A percentile compares a stretch with the other conserved stretches of the same genome.
phyloP scores from a whole-genome alignment of 306 rosid genomes.

The Parietaria judaica region DNA sequence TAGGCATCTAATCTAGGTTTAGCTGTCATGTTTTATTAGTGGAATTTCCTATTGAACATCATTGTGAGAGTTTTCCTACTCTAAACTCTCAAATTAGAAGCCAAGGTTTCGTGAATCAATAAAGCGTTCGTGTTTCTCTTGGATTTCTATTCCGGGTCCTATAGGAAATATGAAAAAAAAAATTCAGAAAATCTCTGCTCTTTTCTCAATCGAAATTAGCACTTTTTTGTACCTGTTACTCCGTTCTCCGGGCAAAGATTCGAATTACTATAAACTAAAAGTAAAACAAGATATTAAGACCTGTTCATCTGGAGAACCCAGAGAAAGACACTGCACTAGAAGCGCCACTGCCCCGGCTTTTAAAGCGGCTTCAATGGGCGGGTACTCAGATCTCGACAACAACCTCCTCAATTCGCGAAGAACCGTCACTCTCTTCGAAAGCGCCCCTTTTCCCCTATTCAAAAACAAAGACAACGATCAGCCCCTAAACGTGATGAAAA shows the following conservation, averaged over 20 bases:
- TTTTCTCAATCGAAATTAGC: background rate
- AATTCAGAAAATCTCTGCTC: background rate
- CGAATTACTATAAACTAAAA: background rate
- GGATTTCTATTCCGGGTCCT: no score
- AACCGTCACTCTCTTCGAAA: conserved; percentile 66
- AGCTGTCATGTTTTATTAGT: no score
- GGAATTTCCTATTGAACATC: no score
- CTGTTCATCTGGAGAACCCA: conserved; percentile 97
- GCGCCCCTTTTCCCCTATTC: conserved; percentile 82
- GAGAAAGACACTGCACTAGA: conserved; percentile 82
- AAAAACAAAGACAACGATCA: conserved; percentile 6
- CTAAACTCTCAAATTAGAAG: no score
- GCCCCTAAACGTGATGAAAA: background rate
- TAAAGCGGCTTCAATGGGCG: conserved; percentile 81
- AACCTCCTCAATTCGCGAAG: conserved; percentile 79
- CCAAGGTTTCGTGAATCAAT: no score
- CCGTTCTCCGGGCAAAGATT: no score
- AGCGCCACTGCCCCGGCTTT: conserved; percentile 70
- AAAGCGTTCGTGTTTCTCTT: no score
- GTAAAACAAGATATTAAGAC: conserved; percentile 26
- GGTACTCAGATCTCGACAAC: conserved; percentile 76
- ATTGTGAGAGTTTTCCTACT: no score
- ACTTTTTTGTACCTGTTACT: no score
- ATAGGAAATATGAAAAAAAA: no score
- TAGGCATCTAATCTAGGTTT: no score